phyloP scores from a whole-genome alignment of 495 filamentous ascomycete genomes.

The Tricharina praecox region DNA sequence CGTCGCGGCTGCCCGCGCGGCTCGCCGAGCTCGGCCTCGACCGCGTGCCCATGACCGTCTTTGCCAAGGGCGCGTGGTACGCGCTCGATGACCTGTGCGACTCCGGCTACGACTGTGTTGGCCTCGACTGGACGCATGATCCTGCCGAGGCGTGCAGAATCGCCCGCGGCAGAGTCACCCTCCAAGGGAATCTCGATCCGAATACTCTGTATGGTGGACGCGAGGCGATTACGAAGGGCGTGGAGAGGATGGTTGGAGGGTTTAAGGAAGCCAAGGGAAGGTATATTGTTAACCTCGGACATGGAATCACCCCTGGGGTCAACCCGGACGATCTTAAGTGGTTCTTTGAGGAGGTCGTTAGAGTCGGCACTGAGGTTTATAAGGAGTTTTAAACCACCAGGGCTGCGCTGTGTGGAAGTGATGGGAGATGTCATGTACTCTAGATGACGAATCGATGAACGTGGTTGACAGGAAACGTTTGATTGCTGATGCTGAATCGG shows the following conservation, averaged over 20 bases:
- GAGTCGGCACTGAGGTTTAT: constrained; percentile 29
- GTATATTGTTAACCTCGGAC: constrained; percentile 77
- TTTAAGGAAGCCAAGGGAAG: constrained; percentile 78
- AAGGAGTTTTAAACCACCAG: constrained; percentile 6
- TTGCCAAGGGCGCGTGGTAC: constrained; percentile 99
- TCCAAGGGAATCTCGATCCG: constrained; percentile 93
- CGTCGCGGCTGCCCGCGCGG: constrained; percentile 51
- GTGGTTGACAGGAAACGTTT: too few relatives aligned
- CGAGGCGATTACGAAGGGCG: constrained; percentile 58
- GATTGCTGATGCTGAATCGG: too few relatives aligned
- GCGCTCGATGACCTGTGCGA: constrained; percentile 73
- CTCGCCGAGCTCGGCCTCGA: constrained; percentile 57
- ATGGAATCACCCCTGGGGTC: constrained; percentile 92
- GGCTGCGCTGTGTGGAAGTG: too few relatives aligned
- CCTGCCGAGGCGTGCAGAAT: constrained; percentile 65
- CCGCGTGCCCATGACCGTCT: constrained; percentile 91
- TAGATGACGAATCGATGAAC: too few relatives aligned
- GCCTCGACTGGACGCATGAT: constrained; percentile 88
- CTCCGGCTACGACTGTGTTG: constrained; percentile 80
- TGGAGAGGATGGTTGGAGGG: constrained; percentile 68
- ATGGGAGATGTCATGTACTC: too few relatives aligned
- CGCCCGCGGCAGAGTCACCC: constrained; percentile 55
- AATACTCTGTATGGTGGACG: constrained; percentile 76
- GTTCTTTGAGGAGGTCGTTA: constrained; percentile 85
- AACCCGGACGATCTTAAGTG: constrained; percentile 81